Percentiles rank a stretch among this genome's conserved stretches.
Conservation (phyloP, 1,139 yeast species). For the Saccharomyces hybrid region DNA sequence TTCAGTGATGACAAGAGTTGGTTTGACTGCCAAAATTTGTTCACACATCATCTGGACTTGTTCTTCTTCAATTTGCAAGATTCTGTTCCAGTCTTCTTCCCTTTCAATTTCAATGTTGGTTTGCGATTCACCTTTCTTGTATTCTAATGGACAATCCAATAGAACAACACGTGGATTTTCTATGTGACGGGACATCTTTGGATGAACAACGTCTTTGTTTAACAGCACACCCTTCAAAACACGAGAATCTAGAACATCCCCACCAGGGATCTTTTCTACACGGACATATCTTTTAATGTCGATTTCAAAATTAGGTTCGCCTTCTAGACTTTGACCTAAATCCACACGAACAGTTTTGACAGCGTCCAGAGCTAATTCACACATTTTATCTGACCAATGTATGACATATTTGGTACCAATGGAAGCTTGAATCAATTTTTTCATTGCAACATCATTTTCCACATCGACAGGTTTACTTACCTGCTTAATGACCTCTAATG, state of each 20-base stretch:
- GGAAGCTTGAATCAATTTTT: slow-evolving; percentile 76
- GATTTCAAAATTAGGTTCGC: slow-evolving; percentile 45
- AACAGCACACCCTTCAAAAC: slow-evolving; percentile 88
- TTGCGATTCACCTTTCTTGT: slow-evolving; percentile 98
- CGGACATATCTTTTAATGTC: slow-evolving; percentile 90
- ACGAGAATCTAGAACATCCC: slow-evolving; percentile 81
- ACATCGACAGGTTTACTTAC: slow-evolving; percentile 82
- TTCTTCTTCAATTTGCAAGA: slow-evolving; percentile 94
- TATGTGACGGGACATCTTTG: slow-evolving; percentile 86
- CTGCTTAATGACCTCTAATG: slow-evolving; percentile 76
- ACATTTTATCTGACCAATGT: slow-evolving; percentile 90
- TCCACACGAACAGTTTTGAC: slow-evolving; percentile 74
- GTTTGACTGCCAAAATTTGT: slow-evolving; percentile 74
- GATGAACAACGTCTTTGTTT: slow-evolving; percentile 96
- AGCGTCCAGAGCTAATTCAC: slow-evolving; percentile 77
- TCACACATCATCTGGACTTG: slow-evolving; percentile 87
- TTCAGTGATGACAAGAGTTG: slow-evolving; percentile 92
- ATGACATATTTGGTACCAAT: slow-evolving; percentile 94
- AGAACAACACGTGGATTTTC: slow-evolving; percentile 83
- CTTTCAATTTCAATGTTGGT: slow-evolving; percentile 95
- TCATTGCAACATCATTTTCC: slow-evolving; percentile 79
- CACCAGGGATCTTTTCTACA: slow-evolving; percentile 95
- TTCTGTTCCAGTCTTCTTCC: slow-evolving; percentile 94
- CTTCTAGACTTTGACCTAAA: slow-evolving; percentile 44
- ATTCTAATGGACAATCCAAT: slow-evolving; percentile 93